phyloP scores from a whole-genome alignment of 2,329 filamentous ascomycete genomes.

The Fusarium sp. region DNA sequence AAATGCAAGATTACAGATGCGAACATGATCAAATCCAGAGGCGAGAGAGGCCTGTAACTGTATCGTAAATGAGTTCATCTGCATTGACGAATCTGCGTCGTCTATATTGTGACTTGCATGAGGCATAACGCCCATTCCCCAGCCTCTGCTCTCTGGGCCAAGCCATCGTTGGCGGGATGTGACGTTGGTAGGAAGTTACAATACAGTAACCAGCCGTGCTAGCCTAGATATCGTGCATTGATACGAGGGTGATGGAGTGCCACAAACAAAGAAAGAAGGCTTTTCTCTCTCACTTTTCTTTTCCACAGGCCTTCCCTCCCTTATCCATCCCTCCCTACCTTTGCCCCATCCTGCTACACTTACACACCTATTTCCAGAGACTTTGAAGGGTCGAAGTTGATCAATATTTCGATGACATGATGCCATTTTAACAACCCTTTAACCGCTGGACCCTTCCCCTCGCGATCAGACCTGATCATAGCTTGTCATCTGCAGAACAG shows the following conservation, averaged over 20 bases:
- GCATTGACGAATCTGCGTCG: conserved; percentile 50
- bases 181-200: conserved; percentile 21
- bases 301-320: not conserved
- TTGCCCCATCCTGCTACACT: not conserved
- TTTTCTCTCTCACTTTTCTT: not conserved
- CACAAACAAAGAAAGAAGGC: conserved; percentile 8
- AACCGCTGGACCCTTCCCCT: conserved; percentile 6
- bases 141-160: conserved; percentile 11
- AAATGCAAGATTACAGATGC: conserved; percentile 20
- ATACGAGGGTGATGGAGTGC: conserved; percentile 6
- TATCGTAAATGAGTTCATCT: conserved; percentile 30
- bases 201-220: no score
- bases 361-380: conserved; percentile 1
- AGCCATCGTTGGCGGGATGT: conserved; percentile 28
- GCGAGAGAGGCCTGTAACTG: conserved; percentile 4
- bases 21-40: not conserved
- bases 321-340: not conserved
- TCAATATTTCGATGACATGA: conserved; percentile 14
- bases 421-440: conserved; percentile 17
- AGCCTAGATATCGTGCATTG: conserved; percentile 11
- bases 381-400: not conserved
- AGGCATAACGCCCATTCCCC: not conserved
- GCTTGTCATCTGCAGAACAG: conserved; percentile 7
- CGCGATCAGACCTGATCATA: conserved; percentile 1
- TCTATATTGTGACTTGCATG: conserved; percentile 35